Conservation (phyloP, 768 basidiomycete genomes). For the Tricholoma flavovirens region DNA sequence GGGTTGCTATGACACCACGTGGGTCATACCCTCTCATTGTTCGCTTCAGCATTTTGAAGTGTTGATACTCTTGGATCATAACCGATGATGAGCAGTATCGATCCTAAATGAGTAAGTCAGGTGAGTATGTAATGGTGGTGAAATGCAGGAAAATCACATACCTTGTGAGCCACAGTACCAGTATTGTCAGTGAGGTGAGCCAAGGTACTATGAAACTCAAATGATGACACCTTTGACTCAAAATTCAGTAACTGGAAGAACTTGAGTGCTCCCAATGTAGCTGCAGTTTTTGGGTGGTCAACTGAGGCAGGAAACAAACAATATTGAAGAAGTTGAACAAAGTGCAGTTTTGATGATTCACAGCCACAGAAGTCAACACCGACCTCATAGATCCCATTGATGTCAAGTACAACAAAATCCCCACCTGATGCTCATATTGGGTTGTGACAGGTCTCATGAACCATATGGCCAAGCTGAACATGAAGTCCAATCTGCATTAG, state of each 20-base stretch:
- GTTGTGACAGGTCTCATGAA: not conserved
- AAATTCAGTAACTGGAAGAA: conserved; percentile 10
- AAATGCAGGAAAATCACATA: not conserved
- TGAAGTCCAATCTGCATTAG: conserved; percentile 11
- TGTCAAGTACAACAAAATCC: no score
- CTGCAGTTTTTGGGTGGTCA: conserved; percentile 7
- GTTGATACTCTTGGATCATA: conserved; percentile 17
- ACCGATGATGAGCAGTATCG: conserved; percentile 16
- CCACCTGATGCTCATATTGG: not conserved
- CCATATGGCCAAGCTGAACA: not conserved
- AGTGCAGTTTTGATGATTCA: conserved; percentile 3
- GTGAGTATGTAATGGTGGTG: conserved; percentile 9
- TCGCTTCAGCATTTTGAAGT: conserved; percentile 22
- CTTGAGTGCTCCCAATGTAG: conserved; percentile 7
- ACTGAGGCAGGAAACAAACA: conserved; percentile 7
- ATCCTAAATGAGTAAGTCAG: conserved; percentile 9
- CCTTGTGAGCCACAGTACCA: not conserved
- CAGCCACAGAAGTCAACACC: conserved; percentile 9
- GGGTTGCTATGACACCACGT: conserved; percentile 9
- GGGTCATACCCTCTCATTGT: conserved; percentile 21
- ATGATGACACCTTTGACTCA: conserved; percentile 7
- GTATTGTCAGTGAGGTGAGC: conserved; percentile 12
- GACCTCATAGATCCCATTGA: no score
- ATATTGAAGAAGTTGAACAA: conserved; percentile 6
- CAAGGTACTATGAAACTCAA: conserved; percentile 10